phyloP scores from a whole-genome alignment of 768 basidiomycete genomes.

The Pleurotus cornucopiae region DNA sequence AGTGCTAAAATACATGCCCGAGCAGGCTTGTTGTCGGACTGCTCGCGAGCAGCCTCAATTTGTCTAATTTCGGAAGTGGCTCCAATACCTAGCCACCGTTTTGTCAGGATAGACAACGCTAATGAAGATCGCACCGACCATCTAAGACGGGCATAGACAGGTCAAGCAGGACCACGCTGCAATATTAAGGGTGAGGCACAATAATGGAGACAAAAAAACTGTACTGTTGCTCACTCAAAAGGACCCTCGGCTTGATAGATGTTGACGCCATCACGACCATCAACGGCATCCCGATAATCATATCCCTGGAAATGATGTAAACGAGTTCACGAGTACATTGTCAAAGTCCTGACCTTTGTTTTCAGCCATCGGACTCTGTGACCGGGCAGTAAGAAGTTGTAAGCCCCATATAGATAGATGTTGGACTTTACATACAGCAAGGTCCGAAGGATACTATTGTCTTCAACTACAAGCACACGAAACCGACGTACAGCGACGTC shows the following conservation, averaged over 20 bases:
- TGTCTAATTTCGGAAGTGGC: conserved; percentile 81
- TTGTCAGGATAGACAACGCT: no score
- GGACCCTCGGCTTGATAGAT: conserved; percentile 68
- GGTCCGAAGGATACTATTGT: conserved; percentile 81
- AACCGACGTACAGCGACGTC: conserved; percentile 40
- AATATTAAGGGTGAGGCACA: conserved; percentile 8
- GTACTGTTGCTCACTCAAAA: conserved; percentile 73
- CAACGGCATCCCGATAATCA: conserved; percentile 72
- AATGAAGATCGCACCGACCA: conserved; percentile 37
- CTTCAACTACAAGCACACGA: conserved; percentile 83
- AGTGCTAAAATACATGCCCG: conserved; percentile 70
- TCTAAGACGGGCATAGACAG: conserved; percentile 94
- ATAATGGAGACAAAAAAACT: not conserved
- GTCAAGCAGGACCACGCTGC: conserved; percentile 81
- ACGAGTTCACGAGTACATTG: conserved; percentile 14
- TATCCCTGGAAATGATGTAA: conserved; percentile 46
- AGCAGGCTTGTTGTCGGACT: conserved; percentile 22
- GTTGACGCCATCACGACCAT: conserved; percentile 82
- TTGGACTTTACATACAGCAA: conserved; percentile 57
- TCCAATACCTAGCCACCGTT: conserved; percentile 54
- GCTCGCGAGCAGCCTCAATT: conserved; percentile 47
- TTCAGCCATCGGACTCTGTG: conserved; percentile 60
- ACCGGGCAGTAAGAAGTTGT: conserved; percentile 5
- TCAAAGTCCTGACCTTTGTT: conserved; percentile 39
- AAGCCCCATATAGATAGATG: conserved; percentile 9